Conservation (phyloP, 2,329 filamentous ascomycete species). For the Tolypocladium amazonense region DNA sequence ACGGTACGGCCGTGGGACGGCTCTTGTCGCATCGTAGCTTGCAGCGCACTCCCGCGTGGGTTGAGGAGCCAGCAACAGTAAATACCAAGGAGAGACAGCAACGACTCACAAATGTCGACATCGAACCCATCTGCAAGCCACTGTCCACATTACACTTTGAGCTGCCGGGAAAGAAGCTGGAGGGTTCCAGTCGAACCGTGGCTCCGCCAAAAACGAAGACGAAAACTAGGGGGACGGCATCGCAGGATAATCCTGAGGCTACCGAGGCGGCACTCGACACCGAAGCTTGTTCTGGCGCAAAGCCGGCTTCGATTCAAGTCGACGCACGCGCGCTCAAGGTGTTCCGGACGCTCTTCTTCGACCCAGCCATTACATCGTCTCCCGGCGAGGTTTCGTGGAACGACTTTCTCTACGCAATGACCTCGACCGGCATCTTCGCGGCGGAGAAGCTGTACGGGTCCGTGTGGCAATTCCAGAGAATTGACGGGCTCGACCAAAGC, state of each 20-base stretch:
- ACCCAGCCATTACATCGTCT: slow-evolving; percentile 19
- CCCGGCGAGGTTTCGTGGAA: slow-evolving; percentile 40
- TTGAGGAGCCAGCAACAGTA: slow-evolving; percentile 23
- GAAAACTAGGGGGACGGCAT: no score
- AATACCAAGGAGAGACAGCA: no score
- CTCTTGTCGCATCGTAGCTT: slow-evolving; percentile 25
- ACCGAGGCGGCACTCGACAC: no score
- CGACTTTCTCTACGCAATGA: slow-evolving; percentile 44
- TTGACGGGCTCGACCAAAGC: slow-evolving; percentile 26
- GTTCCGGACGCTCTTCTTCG: slow-evolving; percentile 31
- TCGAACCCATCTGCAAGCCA: no score
- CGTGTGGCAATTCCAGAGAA: slow-evolving; percentile 47
- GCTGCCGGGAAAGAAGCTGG: no score
- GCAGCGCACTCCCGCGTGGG: slow-evolving; percentile 38
- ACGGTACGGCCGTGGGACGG: slow-evolving; percentile 1
- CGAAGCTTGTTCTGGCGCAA: no score
- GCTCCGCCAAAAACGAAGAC: no score
- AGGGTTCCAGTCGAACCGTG: no score
- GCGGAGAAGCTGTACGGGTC: slow-evolving; percentile 49
- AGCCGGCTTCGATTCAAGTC: slow-evolving; percentile 6
- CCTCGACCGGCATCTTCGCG: slow-evolving; percentile 31
- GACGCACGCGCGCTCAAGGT: slow-evolving; percentile 22
- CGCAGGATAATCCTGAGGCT: no score
- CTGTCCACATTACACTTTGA: no score
- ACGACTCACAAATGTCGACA: no score